These are phyloP conservation scores for Seiridium cupressi DNA, from an alignment of 2,329 filamentous ascomycete species.

Conservation along the genomic window DNA sequence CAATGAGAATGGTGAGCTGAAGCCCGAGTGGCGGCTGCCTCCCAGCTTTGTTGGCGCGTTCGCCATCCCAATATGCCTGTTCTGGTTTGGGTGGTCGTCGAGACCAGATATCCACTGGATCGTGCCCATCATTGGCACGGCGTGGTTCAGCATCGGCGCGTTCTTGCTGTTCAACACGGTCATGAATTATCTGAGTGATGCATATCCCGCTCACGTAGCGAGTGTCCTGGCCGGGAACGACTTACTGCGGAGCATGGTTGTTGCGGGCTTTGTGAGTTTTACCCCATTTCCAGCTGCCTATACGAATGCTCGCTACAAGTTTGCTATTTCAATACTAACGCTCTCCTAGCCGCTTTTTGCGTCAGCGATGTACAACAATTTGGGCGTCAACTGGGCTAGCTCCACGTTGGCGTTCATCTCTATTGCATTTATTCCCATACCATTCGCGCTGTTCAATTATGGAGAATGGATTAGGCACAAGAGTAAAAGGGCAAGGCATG, in stretches of 20 bases:
- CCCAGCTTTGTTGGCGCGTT: constrained; percentile 56
- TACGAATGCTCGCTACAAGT: neutral
- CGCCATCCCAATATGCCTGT: constrained; percentile 51
- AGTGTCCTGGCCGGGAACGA: constrained; percentile 22
- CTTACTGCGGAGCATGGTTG: constrained; percentile 17
- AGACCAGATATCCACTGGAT: constrained; percentile 53
- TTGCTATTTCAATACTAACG: neutral
- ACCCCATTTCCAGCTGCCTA: neutral
- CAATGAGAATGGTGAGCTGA: constrained; percentile 50
- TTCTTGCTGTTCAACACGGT: constrained; percentile 23
- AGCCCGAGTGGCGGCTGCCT: constrained; percentile 66
- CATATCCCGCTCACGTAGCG: constrained; percentile 18
- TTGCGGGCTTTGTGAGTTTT: constrained; percentile 16
- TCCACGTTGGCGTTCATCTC: constrained; percentile 19
- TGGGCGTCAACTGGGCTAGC: constrained; percentile 21
- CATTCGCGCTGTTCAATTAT: constrained; percentile 17
- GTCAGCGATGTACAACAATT: constrained; percentile 15
- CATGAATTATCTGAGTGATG: constrained; percentile 22
- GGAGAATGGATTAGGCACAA: constrained; percentile 17
- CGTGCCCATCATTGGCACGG: constrained; percentile 50
- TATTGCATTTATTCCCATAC: constrained; percentile 19
- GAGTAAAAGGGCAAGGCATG: constrained; percentile 20
- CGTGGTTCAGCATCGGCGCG: constrained; percentile 35
- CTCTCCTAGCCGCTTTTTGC: constrained; percentile 17
- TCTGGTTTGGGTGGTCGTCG: constrained; percentile 59